phyloP scores from a whole-genome alignment of 345 rosid genomes.

The Eucalyptus microcorys region DNA sequence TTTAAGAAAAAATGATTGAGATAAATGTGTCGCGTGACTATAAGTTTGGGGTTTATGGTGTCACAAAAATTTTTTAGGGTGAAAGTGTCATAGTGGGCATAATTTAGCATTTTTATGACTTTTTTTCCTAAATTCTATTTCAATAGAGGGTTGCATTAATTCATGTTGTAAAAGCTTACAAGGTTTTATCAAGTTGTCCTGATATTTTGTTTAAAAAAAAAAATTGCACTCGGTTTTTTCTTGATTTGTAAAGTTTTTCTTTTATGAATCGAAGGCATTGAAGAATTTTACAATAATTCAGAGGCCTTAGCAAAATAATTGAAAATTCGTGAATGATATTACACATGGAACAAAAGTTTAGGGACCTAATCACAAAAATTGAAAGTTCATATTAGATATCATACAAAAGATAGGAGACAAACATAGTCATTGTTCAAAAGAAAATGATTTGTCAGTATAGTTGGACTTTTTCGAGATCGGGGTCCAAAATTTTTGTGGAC shows the following conservation, averaged over 20 bases:
- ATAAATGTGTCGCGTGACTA: too few relatives aligned
- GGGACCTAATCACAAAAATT: background rate
- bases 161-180: background rate
- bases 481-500: background rate
- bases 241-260: background rate
- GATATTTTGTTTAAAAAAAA: background rate
- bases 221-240: background rate
- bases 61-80: background rate
- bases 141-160: background rate
- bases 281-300: background rate
- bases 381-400: background rate
- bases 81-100: too few relatives aligned
- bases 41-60: rapidly evolving
- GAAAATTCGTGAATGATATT: background rate
- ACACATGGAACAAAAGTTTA: background rate
- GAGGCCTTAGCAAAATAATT: background rate
- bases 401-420: background rate
- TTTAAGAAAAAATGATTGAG: too few relatives aligned
- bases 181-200: background rate
- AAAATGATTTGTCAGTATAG: background rate
- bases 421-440: background rate
- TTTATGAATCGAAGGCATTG: background rate
- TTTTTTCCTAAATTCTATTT: too few relatives aligned
- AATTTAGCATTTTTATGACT: too few relatives aligned
- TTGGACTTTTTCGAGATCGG: background rate